Evolutionary conservation across 331 rosid genomes (phyloP), one percentile per base, ranked within the genome.

Genomic region (Rosa hybrid): DNA sequence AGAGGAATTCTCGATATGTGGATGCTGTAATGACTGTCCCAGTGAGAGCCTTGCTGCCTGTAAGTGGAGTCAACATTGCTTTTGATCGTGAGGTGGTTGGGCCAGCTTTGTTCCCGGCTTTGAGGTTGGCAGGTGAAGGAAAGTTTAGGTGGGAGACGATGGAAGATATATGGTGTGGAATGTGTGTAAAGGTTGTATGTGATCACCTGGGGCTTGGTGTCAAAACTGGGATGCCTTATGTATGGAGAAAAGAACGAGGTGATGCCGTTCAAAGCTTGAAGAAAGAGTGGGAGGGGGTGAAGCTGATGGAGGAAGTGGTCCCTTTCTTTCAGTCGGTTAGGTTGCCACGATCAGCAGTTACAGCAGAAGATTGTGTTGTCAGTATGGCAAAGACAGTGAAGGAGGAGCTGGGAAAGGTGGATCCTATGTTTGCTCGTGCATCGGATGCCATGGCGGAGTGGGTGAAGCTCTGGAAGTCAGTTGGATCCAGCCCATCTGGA

Each of bases 251-350:
- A 1, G 97, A 93, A 75, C 89, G 99, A 79, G 98, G 99, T 16
- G 87, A 82, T 81, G 97, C 98, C 48, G 64, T 90, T 18, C 91
- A 91, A 75, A 93, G 99, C 89, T 84, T 93, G 92, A 93, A 90
- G 87, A 96, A 96, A 86, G 98, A 96, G 86, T 93, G 99, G 99
- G 92, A 96, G 82, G 99, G 99, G 71, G 97, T 96, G 87, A 96
- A 90, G 81, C 78, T 91, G 77, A 93, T 96, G 99, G 99, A 96
- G 89, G 92, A 96, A 38, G 91, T 92, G 62, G 94, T 96, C 73
- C 99, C 99, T 70, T 93, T 96, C 91, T 96, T 96, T 86, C 97
- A 96, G 83, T 84, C 99, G 34, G 77, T 93, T 38, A 87, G 84
- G 86, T 74, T 93, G 65, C 82, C 92, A 14, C 89, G 67, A 81